Base-by-base conservation (phyloP, 1,139 yeast species). In the Suhomyces atakaporum region DNA sequence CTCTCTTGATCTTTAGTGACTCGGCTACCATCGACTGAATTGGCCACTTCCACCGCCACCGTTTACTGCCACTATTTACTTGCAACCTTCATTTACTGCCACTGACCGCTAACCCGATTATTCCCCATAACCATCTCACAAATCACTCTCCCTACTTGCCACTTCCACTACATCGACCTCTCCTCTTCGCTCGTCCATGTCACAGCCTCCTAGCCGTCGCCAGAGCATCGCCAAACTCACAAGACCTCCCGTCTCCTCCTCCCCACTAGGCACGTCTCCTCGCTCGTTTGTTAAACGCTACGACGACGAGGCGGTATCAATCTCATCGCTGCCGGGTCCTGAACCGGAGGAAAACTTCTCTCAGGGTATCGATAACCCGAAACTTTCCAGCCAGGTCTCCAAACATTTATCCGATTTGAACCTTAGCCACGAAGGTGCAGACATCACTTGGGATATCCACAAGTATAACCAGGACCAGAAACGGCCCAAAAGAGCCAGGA, bases 361-460 rank as follows among this genome's bases (percentile, higher is more conserved):
- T 11, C 36, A 42, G 3, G 63, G 63, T 2, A 37, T 56, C 1
- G 53, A 49, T 28, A 58, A 64, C 38, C 62, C 66, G 0, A 48
- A 47, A 18, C 30, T 60, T 21, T 38, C 55, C 5, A 49, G 50
- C 22, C 54, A 50, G 38, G 54, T 67, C 4, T 54, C 59, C 12
- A 60, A 60, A 31, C 72, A 67, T 43, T 51, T 67, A 27, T 58
- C 59, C 6, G 38, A 45, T 15, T 34, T 40, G n/a, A 40, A 43
- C 3, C 30, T 46, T 15, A 37, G 27, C 20, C 33, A 41, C 11
- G 53, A 47, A 31, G 60, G 60, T 3, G 58, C 54, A 2, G 60
- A 56, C 32, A 54, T 54, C 40, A 56, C 58, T 8, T 40, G 58
- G 7, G 53, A 54, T 16, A 42, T 56, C 28, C 50, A 50, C 36